Evolutionary conservation across 805 yeast genomes (phyloP).

Genomic region (Wickerhamiella slavikovae): DNA sequence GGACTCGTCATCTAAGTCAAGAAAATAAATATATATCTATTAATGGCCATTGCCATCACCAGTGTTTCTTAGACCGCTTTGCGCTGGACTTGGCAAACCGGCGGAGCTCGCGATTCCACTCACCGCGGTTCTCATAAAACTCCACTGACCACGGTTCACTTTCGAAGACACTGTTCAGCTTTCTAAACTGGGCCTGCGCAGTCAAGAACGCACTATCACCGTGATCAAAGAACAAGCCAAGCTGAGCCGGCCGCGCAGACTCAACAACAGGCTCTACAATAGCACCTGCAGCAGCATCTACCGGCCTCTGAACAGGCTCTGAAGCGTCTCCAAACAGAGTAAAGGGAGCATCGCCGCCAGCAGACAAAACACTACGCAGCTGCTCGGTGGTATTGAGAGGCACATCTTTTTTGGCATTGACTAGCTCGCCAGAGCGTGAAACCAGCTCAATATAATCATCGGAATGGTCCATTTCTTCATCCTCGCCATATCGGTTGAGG

Average conservation of each 20-base stretch:
- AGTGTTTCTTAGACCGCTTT: constrained; percentile 32
- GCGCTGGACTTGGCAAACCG: constrained; percentile 54
- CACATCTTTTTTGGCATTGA: constrained; percentile 3
- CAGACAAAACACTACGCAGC: constrained; percentile 38
- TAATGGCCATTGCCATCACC: no score
- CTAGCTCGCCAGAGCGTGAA: constrained; percentile 3
- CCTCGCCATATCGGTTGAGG: constrained; percentile 1
- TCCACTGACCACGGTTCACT: constrained; percentile 41
- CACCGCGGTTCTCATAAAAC: constrained; percentile 73
- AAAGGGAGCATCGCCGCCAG: constrained; percentile 21
- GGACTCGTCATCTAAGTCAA: background rate
- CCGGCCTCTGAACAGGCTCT: constrained; percentile 10
- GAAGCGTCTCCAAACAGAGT: constrained; percentile 22
- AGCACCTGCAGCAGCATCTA: constrained; percentile 8
- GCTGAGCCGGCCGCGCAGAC: constrained; percentile 12
- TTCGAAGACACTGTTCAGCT: constrained; percentile 21
- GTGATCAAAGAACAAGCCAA: constrained; percentile 62
- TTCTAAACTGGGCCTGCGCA: constrained; percentile 64
- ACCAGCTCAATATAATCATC: constrained; percentile 27
- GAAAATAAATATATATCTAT: no score
- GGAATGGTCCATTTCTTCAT: constrained; percentile 22
- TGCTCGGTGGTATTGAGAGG: constrained; percentile 27
- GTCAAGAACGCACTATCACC: constrained; percentile 67
- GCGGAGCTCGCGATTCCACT: constrained; percentile 54
- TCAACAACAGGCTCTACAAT: constrained; percentile 10